A percentile compares a stretch with the other conserved stretches of the same genome.
These are phyloP conservation scores for Kodamaea kaohsiungensis DNA, from an alignment of 805 yeast genomes.

Conservation along the genomic window DNA sequence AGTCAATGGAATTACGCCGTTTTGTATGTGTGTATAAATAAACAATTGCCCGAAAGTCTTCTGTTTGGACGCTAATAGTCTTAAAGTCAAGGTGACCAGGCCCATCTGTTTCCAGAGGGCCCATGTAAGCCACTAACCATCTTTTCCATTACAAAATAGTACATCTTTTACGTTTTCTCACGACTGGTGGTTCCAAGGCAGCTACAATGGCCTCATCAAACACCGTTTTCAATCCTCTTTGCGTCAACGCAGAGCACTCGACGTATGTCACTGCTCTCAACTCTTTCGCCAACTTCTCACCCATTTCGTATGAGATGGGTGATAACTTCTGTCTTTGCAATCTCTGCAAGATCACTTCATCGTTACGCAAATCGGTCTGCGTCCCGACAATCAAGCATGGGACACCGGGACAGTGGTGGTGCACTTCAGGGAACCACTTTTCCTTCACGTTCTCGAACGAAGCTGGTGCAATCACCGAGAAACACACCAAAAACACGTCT, in stretches of 20 bases:
- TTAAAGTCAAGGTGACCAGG: background rate
- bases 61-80: background rate
- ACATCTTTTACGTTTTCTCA: slow-evolving; percentile 80
- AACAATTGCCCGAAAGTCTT: slow-evolving; percentile 4
- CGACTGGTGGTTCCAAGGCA: slow-evolving; percentile 94
- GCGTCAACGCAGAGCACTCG: slow-evolving; percentile 97
- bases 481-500: slow-evolving; percentile 93
- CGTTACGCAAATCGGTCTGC: slow-evolving; percentile 92
- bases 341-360: slow-evolving; percentile 85
- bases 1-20: background rate
- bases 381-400: slow-evolving; percentile 98
- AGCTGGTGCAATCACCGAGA: slow-evolving; percentile 95
- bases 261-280: slow-evolving; percentile 94
- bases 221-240: slow-evolving; percentile 95
- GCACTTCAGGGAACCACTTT: slow-evolving; percentile 98
- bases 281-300: slow-evolving; percentile 91
- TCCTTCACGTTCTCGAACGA: slow-evolving; percentile 96
- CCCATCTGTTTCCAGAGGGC: background rate
- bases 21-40: slow-evolving; percentile 4
- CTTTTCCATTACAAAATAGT: slow-evolving; percentile 58
- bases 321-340: slow-evolving; percentile 86
- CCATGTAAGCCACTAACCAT: background rate
- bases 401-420: slow-evolving; percentile 97
- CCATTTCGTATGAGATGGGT: slow-evolving; percentile 84
- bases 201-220: slow-evolving; percentile 99